Evolutionary conservation across 2,329 filamentous ascomycete genomes (phyloP), one percentile per base, ranked within the genome.

Genomic region (Monilinia fructicola): DNA sequence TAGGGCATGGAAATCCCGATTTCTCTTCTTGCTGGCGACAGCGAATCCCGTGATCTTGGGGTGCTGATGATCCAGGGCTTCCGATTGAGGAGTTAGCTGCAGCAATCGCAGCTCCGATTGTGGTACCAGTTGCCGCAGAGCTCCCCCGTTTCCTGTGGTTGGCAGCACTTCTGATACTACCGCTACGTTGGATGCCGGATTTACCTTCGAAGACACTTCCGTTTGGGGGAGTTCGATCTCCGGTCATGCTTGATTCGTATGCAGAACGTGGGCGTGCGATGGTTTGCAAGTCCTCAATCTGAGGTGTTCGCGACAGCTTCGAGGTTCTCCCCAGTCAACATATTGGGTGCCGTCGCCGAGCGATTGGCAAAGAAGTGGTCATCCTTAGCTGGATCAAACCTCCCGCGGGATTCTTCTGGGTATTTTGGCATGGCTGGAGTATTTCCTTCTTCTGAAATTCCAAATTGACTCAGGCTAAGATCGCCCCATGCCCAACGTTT

Each of bases 1-100:
- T 2, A 97, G 81, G 67, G 85, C 86, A 77, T 99, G 95, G 74
- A 98, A 99, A 75, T 98, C 95, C 59, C 92, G 87, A 78, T 99
- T 99, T 66, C 96, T 87, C 80, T 95, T 97, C 78, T 96, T 96
- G 77, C 91, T 96, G 59, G 95, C 95, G 70, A 98, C 93, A 60
- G 95, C 94, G 77, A 99, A 99, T 0, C 95, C 95, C 5, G 94
- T 97, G 70, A 96, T 83, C 70, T 93, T 93, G 54, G 91, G 91
- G 90, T 6, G 86, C 84, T 71, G 84, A 85, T 21, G 59, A 65
- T 38, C 81, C 81, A 18, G 90, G 85, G 71, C 90, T 86, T 21
- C 86, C 86, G n/a, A 93, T 78, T 4, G 89, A 88, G 46, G 85
- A 82, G 67, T 89, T 89, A 67, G 87, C 89, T n/a, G 88, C 86